Percentiles rank a stretch among this genome's conserved stretches.
These are phyloP conservation scores for Xylariaceae sp. DNA, from an alignment of 2,329 filamentous ascomycete species.

Conservation along the genomic window DNA sequence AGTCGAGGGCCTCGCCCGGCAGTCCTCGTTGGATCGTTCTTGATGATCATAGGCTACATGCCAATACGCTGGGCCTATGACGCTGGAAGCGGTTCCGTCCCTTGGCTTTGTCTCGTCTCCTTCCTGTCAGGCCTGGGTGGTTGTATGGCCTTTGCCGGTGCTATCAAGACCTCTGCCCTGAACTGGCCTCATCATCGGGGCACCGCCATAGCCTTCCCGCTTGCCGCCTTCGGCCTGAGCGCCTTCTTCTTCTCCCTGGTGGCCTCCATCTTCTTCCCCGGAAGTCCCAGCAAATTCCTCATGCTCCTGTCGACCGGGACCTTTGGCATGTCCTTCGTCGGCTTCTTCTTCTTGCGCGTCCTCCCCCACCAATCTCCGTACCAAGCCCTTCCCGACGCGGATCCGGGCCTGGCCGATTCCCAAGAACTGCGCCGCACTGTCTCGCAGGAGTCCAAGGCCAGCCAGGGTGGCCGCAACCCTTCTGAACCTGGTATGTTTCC, in stretches of 20 bases:
- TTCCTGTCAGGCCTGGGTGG: slow-evolving; percentile 83
- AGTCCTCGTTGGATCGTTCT: slow-evolving; percentile 64
- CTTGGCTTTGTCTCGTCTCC: slow-evolving; percentile 69
- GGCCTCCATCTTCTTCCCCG: slow-evolving; percentile 70
- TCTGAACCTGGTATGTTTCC: slow-evolving; percentile 61
- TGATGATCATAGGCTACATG: slow-evolving; percentile 75
- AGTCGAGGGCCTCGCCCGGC: slow-evolving; percentile 70
- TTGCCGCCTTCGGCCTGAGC: slow-evolving; percentile 88
- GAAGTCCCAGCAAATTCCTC: slow-evolving; percentile 74
- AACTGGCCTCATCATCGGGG: slow-evolving; percentile 90
- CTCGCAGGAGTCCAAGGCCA: slow-evolving; percentile 33
- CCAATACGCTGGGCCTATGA: slow-evolving; percentile 76
- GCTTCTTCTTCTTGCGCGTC: slow-evolving; percentile 80
- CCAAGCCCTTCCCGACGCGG: slow-evolving; percentile 41
- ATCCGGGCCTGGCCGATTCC: slow-evolving; percentile 28
- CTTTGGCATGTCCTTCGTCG: slow-evolving; percentile 62
- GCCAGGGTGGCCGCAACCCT: slow-evolving; percentile 30
- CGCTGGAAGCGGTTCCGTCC: slow-evolving; percentile 51
- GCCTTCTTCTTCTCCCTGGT: slow-evolving; percentile 91
- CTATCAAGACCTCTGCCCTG: slow-evolving; percentile 78
- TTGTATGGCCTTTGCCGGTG: slow-evolving; percentile 81
- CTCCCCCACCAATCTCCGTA: slow-evolving; percentile 50
- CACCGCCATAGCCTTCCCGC: slow-evolving; percentile 86
- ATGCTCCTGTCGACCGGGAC: slow-evolving; percentile 75
- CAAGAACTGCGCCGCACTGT: slow-evolving; percentile 34